Evolutionary conservation across 495 filamentous ascomycete genomes (phyloP).

Genomic region (Sporormia fimetaria): DNA sequence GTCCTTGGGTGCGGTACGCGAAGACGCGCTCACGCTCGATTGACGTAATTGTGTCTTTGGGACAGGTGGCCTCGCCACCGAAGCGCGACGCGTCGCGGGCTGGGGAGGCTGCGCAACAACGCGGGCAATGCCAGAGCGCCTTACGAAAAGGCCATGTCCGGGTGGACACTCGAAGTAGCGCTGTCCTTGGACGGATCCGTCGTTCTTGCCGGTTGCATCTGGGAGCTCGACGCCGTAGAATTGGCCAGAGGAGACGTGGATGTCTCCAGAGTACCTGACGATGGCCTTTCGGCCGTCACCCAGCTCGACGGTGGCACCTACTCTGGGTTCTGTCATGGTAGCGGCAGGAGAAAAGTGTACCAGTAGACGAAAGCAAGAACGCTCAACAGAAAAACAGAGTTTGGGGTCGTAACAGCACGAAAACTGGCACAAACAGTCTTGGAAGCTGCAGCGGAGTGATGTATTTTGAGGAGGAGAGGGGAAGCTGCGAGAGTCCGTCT

Average conservation of each 20-base stretch:
- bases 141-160: slow-evolving; percentile 79
- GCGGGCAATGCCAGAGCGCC: slow-evolving; percentile 46
- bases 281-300: slow-evolving; percentile 63
- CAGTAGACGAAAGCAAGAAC: neutral
- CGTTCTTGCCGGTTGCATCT: slow-evolving; percentile 79
- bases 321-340: slow-evolving; percentile 28
- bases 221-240: slow-evolving; percentile 90
- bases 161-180: slow-evolving; percentile 81
- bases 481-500: too few species aligned
- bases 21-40: slow-evolving; percentile 1
- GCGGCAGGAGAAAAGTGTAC: slow-evolving; percentile 1
- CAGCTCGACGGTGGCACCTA: slow-evolving; percentile 56
- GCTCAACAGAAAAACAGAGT: too few species aligned
- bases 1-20: neutral
- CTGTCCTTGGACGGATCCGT: slow-evolving; percentile 80
- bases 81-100: slow-evolving; percentile 39
- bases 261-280: slow-evolving; percentile 69
- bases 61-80: slow-evolving; percentile 46
- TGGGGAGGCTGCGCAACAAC: slow-evolving; percentile 43
- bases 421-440: too few species aligned
- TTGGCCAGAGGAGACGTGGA: slow-evolving; percentile 66
- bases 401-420: too few species aligned
- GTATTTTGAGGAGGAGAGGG: too few species aligned
- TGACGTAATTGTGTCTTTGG: neutral
- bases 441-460: too few species aligned